Conservation (phyloP, 805 yeast genomes). For the Yarrowia porcina region DNA sequence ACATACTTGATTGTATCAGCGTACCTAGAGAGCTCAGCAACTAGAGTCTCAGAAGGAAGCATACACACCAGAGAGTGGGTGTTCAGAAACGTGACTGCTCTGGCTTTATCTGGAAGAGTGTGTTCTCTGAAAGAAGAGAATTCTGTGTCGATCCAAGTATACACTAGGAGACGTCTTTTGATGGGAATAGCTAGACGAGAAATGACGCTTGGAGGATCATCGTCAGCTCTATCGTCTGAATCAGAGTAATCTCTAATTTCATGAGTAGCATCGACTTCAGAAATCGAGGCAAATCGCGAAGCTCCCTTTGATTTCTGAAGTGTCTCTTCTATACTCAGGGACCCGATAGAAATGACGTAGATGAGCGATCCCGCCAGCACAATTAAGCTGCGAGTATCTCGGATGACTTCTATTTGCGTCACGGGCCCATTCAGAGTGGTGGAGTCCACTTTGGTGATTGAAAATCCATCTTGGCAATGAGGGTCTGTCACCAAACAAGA, state of each 20-base stretch:
- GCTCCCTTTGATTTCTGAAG: slow-evolving; percentile 41
- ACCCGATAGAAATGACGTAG: slow-evolving; percentile 37
- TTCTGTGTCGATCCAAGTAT: slow-evolving; percentile 36
- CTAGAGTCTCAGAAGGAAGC: slow-evolving; percentile 32
- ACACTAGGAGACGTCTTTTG: slow-evolving; percentile 31
- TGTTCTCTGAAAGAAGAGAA: slow-evolving; percentile 35
- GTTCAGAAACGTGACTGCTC: slow-evolving; percentile 32
- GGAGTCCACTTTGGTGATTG: slow-evolving; percentile 29
- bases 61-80: slow-evolving; percentile 31
- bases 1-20: background rate
- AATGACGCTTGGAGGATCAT: slow-evolving; percentile 27
- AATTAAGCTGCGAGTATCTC: slow-evolving; percentile 38
- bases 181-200: slow-evolving; percentile 36
- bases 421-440: slow-evolving; percentile 34
- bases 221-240: background rate
- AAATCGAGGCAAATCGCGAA: slow-evolving; percentile 33
- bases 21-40: slow-evolving; percentile 29
- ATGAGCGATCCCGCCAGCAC: slow-evolving; percentile 38
- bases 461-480: slow-evolving; percentile 28
- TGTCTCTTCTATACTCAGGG: slow-evolving; percentile 36
- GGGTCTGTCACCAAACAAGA: slow-evolving; percentile 33
- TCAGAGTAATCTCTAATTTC: background rate
- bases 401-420: slow-evolving; percentile 38
- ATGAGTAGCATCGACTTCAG: slow-evolving; percentile 27
- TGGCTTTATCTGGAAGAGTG: slow-evolving; percentile 35